Evolutionary conservation across 169 alveolate genomes (phyloP).

Genomic region (Plasmodium yoelii): DNA sequence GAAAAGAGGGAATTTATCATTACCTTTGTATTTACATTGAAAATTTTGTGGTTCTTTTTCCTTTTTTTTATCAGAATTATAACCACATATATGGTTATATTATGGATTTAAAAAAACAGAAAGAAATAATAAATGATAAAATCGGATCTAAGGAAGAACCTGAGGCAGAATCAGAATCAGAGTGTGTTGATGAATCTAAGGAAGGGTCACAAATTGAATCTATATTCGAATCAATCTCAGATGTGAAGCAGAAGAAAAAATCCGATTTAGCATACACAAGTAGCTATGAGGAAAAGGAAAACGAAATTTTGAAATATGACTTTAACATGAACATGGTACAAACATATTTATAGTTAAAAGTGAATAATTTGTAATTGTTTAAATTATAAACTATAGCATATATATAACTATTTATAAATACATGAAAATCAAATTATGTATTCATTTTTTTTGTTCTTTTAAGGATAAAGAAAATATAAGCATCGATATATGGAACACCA

Average conservation of each 20-base stretch:
- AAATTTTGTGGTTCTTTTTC: not conserved
- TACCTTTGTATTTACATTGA: not conserved
- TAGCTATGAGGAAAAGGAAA: slow-evolving; percentile 6
- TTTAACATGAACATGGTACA: slow-evolving; percentile 59
- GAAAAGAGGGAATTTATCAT: not conserved
- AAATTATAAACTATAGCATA: too few relatives aligned
- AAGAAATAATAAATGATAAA: slow-evolving; percentile 14
- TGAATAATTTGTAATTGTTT: too few relatives aligned
- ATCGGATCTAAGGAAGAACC: slow-evolving; percentile 13
- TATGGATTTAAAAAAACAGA: slow-evolving; percentile 41
- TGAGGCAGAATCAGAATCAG: not conserved
- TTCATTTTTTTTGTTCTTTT: slow-evolving; percentile 5
- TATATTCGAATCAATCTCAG: slow-evolving; percentile 55
- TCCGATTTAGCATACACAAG: slow-evolving; percentile 2
- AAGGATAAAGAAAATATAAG: slow-evolving; percentile 26
- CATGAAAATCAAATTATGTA: too few relatives aligned
- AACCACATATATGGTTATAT: slow-evolving; percentile 69
- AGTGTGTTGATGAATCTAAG: slow-evolving; percentile 17
- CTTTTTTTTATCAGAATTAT: slow-evolving; percentile 43
- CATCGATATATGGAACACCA: slow-evolving; percentile 20
- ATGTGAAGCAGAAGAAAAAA: slow-evolving; percentile 4
- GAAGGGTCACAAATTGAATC: slow-evolving; percentile 72
- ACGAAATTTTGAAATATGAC: not conserved
- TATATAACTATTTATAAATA: too few relatives aligned
- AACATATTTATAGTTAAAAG: slow-evolving; percentile 2